These are phyloP conservation scores for Capsicum rhomboideum DNA, from an alignment of 257 asterid species.

Conservation along the genomic window DNA sequence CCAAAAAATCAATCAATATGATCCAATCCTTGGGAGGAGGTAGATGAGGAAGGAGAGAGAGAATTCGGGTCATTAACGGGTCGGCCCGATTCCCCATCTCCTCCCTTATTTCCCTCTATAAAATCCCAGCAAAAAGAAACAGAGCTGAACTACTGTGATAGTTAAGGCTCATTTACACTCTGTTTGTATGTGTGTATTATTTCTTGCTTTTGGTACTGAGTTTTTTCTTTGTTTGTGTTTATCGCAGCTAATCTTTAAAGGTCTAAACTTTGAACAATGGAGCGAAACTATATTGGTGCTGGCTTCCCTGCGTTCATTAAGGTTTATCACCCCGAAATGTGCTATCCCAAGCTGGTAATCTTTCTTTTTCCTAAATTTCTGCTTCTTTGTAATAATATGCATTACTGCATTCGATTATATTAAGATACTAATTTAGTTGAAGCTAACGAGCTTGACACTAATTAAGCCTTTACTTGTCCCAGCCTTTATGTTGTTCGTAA, in stretches of 20 bases:
- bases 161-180: no score
- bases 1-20: background rate
- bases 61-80: background rate
- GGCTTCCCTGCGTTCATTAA: background rate
- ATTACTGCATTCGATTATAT: background rate
- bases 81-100: background rate
- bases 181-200: no score
- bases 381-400: background rate
- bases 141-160: no score
- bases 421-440: no score
- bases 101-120: background rate
- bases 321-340: background rate
- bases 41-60: background rate
- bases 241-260: background rate
- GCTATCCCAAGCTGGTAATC: background rate
- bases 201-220: background rate
- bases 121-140: background rate
- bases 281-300: background rate
- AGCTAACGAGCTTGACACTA: background rate
- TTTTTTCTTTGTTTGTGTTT: background rate
- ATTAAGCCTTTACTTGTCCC: background rate
- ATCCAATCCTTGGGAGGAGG: background rate
- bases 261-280: background rate
- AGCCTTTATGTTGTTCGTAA: background rate
- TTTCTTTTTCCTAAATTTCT: background rate